Evolutionary conservation across 2,329 filamentous ascomycete species (phyloP).

Genomic region (Fusarium pseudoanthophilum): DNA sequence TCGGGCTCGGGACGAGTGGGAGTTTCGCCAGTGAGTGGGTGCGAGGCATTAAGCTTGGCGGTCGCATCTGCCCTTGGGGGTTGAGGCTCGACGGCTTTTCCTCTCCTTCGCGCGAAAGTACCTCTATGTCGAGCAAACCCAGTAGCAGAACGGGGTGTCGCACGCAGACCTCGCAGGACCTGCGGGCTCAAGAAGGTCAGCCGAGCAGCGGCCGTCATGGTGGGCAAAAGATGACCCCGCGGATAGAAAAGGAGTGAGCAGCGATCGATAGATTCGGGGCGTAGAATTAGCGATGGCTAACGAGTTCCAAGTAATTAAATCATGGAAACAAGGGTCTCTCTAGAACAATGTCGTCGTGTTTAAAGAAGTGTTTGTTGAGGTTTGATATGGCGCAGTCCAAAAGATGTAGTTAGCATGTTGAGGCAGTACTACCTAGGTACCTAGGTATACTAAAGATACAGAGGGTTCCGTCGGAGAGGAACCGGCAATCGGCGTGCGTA

Average conservation of each 20-base stretch:
- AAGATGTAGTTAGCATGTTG: not conserved
- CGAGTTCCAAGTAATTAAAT: slow-evolving; percentile 21
- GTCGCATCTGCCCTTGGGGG: slow-evolving; percentile 42
- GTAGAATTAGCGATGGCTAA: slow-evolving; percentile 19
- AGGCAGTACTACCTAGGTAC: not conserved
- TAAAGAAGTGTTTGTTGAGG: not conserved
- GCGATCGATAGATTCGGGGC: not conserved
- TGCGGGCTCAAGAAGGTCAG: slow-evolving; percentile 77
- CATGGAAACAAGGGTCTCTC: slow-evolving; percentile 23
- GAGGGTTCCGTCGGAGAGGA: slow-evolving; percentile 26
- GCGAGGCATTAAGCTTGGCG: slow-evolving; percentile 30
- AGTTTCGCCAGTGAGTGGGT: slow-evolving; percentile 21
- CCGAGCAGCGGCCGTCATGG: slow-evolving; percentile 72
- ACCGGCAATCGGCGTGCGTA: slow-evolving; percentile 39
- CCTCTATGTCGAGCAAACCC: slow-evolving; percentile 53
- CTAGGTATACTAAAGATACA: not conserved
- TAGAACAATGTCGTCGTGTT: not conserved
- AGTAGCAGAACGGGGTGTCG: slow-evolving; percentile 52
- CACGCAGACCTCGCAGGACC: slow-evolving; percentile 64
- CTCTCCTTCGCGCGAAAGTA: slow-evolving; percentile 66
- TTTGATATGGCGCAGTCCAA: slow-evolving; percentile 1
- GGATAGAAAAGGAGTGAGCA: slow-evolving; percentile 3
- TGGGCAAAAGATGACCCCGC: slow-evolving; percentile 10
- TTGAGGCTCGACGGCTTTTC: slow-evolving; percentile 69
- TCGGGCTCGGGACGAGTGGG: slow-evolving; percentile 18